phyloP scores from a whole-genome alignment of 768 basidiomycete species.

The Tephrocybe sp. region DNA sequence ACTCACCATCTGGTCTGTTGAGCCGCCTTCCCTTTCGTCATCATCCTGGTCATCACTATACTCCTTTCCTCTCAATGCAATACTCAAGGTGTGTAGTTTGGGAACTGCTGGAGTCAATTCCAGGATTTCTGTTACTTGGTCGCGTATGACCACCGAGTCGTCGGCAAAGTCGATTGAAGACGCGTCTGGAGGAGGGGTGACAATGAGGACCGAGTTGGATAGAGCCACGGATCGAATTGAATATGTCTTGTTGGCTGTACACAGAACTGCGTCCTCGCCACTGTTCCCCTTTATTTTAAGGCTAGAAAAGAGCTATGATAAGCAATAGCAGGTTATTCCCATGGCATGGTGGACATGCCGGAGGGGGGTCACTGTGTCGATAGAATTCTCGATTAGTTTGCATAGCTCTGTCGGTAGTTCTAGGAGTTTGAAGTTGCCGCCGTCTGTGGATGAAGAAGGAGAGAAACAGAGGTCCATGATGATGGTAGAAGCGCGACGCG shows the following conservation, averaged over 20 bases:
- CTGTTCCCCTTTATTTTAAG: constrained; percentile 78
- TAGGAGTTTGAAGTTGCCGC: constrained; percentile 62
- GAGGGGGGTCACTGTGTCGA: constrained; percentile 28
- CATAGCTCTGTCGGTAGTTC: constrained; percentile 73
- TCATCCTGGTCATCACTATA: constrained; percentile 71
- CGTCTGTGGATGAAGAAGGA: constrained; percentile 40
- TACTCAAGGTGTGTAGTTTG: constrained; percentile 62
- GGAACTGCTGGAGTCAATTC: constrained; percentile 82
- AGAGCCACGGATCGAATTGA: constrained; percentile 79
- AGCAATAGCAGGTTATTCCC: constrained; percentile 9
- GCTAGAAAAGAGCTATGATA: constrained; percentile 31
- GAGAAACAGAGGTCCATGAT: constrained; percentile 56
- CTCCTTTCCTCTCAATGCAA: constrained; percentile 58
- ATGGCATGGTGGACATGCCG: constrained; percentile 24
- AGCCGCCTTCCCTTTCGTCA: constrained; percentile 20
- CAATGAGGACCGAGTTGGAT: constrained; percentile 83
- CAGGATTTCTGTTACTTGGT: constrained; percentile 79
- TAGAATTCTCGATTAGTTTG: constrained; percentile 54
- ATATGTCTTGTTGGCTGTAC: constrained; percentile 80
- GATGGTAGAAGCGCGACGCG: not conserved
- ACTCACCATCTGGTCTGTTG: constrained; percentile 17
- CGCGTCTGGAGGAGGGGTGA: constrained; percentile 47
- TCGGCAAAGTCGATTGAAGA: constrained; percentile 26
- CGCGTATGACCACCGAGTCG: constrained; percentile 64
- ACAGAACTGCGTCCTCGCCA: constrained; percentile 86